Evolutionary conservation across 352 stramenopile species (phyloP).

Genomic region (Bremia lactucae): DNA sequence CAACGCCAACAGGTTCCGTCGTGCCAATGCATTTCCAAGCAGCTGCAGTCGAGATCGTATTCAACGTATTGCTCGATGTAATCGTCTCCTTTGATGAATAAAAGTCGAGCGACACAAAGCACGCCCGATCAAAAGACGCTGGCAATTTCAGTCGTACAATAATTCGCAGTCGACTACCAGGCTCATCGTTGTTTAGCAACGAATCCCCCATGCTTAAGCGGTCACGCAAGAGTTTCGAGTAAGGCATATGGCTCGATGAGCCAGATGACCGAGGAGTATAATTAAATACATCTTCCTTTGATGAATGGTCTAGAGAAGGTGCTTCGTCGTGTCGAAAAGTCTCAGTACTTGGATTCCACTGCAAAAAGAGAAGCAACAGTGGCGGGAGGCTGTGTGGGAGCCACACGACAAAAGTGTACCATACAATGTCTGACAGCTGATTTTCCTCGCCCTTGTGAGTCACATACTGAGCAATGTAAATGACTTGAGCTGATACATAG

Average conservation of each 20-base stretch:
- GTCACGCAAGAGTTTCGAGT: conserved; percentile 61
- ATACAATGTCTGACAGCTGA: conserved; percentile 70
- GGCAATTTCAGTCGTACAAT: conserved; percentile 79
- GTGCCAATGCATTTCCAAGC: conserved; percentile 79
- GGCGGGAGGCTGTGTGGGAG: conserved; percentile 63
- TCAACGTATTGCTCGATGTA: conserved; percentile 33
- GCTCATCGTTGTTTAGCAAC: conserved; percentile 70
- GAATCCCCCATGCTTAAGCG: conserved; percentile 69
- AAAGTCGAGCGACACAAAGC: conserved; percentile 79
- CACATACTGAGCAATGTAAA: conserved; percentile 81
- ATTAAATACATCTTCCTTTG: conserved; percentile 81
- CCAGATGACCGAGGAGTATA: conserved; percentile 65
- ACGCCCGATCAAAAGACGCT: conserved; percentile 59
- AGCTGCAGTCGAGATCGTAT: conserved; percentile 40
- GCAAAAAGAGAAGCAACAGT: conserved; percentile 69
- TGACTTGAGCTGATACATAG: conserved; percentile 80
- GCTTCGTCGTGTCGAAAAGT: conserved; percentile 47
- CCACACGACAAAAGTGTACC: conserved; percentile 85
- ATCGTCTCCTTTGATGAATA: conserved; percentile 68
- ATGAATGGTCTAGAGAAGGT: conserved; percentile 49
- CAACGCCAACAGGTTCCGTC: conserved; percentile 63
- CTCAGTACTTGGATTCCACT: conserved; percentile 79
- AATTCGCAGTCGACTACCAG: conserved; percentile 66
- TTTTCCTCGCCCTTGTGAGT: conserved; percentile 40
- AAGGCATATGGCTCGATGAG: conserved; percentile 74